phyloP scores from a whole-genome alignment of 2,329 filamentous ascomycete genomes.

The Talaromyces sp. region DNA sequence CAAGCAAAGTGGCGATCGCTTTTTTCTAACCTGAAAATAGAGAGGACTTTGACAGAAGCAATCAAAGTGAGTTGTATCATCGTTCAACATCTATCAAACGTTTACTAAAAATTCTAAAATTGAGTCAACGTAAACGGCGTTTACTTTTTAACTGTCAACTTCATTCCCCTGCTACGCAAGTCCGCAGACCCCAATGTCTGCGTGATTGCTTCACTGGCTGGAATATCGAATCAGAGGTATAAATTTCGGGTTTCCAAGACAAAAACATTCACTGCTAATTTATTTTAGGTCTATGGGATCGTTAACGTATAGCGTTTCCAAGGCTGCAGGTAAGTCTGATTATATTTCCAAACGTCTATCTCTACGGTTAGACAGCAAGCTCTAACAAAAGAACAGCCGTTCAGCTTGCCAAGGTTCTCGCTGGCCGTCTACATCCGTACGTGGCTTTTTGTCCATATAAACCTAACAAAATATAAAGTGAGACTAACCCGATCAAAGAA shows the following conservation, averaged over 20 bases:
- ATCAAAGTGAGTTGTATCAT: slow-evolving; percentile 1
- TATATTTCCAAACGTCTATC: slow-evolving; percentile 1
- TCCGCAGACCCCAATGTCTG: slow-evolving; percentile 19
- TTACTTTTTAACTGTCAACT: slow-evolving; percentile 21
- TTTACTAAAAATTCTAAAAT: background rate
- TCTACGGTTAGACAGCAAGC: background rate
- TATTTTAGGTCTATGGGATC: slow-evolving; percentile 15
- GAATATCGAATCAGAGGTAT: slow-evolving; percentile 17
- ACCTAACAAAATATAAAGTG: background rate
- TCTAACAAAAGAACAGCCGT: slow-evolving; percentile 9
- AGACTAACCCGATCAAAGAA: background rate
- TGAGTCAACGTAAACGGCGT: slow-evolving; percentile 23
- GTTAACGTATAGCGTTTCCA: slow-evolving; percentile 19
- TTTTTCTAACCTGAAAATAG: background rate
- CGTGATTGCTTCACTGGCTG: slow-evolving; percentile 21
- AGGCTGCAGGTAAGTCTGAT: slow-evolving; percentile 14
- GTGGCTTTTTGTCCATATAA: background rate
- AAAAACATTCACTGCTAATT: background rate
- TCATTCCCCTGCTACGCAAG: slow-evolving; percentile 22
- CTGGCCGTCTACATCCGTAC: slow-evolving; percentile 12
- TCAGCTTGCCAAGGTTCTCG: slow-evolving; percentile 14
- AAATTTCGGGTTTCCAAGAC: background rate
- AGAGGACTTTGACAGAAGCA: slow-evolving; percentile 6
- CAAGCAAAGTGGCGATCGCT: background rate
- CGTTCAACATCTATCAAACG: background rate